A percentile compares a stretch with the other conserved stretches of the same genome.
Evolutionary conservation across 495 filamentous ascomycete genomes (phyloP).

Genomic region (Thozetella sp.): DNA sequence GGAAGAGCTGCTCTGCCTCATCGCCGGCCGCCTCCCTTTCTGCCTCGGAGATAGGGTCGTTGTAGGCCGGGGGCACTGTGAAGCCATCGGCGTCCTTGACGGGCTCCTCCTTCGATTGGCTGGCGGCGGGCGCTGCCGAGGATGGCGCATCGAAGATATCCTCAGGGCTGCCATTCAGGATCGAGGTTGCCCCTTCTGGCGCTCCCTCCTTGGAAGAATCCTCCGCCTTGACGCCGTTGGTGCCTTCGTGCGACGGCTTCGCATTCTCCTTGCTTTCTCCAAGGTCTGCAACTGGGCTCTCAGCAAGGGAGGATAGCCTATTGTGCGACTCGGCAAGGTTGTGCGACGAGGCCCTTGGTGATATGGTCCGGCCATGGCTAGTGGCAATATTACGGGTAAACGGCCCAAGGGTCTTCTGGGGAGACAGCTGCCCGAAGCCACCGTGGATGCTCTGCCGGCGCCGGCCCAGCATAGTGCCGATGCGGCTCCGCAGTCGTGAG

Average conservation of each 20-base stretch:
- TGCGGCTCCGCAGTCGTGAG: slow-evolving; percentile 58
- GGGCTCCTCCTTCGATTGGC: slow-evolving; percentile 36
- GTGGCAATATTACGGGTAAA: slow-evolving; percentile 55
- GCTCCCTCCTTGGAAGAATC: slow-evolving; percentile 24
- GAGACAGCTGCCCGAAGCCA: slow-evolving; percentile 46
- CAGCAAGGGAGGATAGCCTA: slow-evolving; percentile 50
- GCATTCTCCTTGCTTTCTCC: slow-evolving; percentile 24
- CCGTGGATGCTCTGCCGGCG: slow-evolving; percentile 61
- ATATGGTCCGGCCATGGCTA: slow-evolving; percentile 47
- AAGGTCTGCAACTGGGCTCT: slow-evolving; percentile 34
- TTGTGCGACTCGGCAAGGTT: slow-evolving; percentile 56
- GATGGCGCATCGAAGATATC: slow-evolving; percentile 47
- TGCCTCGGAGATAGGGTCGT: slow-evolving; percentile 84
- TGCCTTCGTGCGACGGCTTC: slow-evolving; percentile 41
- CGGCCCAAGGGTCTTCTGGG: slow-evolving; percentile 44
- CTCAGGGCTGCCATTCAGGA: slow-evolving; percentile 38
- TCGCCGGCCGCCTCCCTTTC: slow-evolving; percentile 72
- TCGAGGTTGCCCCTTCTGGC: slow-evolving; percentile 22
- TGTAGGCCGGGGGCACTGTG: slow-evolving; percentile 64
- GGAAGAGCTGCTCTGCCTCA: slow-evolving; percentile 75
- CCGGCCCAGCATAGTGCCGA: slow-evolving; percentile 80
- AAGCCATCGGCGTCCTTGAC: slow-evolving; percentile 66
- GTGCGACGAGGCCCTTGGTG: slow-evolving; percentile 53
- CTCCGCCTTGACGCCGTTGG: slow-evolving; percentile 35
- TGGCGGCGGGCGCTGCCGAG: slow-evolving; percentile 45